Evolutionary conservation across 2,329 filamentous ascomycete species (phyloP), one percentile per base, ranked within the genome.

Genomic region (Paracorniculantispora psalliotae): DNA sequence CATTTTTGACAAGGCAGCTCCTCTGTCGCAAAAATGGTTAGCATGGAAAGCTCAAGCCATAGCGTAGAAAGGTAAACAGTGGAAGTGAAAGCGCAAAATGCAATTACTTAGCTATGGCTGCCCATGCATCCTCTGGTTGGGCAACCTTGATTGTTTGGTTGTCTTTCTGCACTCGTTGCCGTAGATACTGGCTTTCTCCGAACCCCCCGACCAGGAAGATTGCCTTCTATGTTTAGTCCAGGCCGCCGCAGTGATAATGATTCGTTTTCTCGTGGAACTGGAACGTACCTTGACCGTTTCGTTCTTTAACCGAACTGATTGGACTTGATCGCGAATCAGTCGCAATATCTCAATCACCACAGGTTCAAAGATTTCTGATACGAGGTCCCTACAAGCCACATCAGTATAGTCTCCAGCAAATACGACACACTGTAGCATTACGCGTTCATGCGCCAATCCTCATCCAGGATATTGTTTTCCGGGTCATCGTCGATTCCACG

Each of bases 121-220:
- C 64, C 64, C 67, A 68, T 2, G 67, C 65, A 19, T 67, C 67
- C 2, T 59, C 59, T 0, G 66, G 67, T 30, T 75, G 73, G 21
- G 75, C 66, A 6, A 76, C 64, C 28, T 66, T 61, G 2, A 72
- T 66, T 1, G 58, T 59, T 0, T 65, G 61, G 10, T 69, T 63
- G 6, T 62, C 59, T 5, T 59, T 56, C 19, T 69, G 50, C 7
- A 75, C 56, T 2, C 65, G 64, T 8, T 63, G 61, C 50, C 66
- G 70, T 9, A 76, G 69, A 59, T 73, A 75, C 17, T 67, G 67
- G 2, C 68, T 75, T 3, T 66, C 61, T 1, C 74, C 74, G 35
- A 76, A 72, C 0, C 74, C 74, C 1, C 73, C 73, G 0, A 76
- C 73, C 0, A 76, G 66, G 10, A 75, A 59, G 4, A 76, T 71